phyloP scores from a whole-genome alignment of 768 basidiomycete genomes.

The Termitomyces sp. region DNA sequence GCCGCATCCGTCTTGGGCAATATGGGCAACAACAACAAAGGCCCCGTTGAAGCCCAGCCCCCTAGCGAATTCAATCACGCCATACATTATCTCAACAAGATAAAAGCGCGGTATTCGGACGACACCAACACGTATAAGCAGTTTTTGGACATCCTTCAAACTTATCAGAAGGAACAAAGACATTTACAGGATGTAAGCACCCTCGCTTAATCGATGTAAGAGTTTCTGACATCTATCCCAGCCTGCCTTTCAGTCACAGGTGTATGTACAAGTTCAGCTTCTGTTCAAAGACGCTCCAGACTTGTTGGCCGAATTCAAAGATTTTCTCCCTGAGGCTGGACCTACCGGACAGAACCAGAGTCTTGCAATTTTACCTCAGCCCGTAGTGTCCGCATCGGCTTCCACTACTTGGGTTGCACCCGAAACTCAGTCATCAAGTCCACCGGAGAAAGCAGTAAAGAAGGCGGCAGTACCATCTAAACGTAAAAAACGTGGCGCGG shows the following conservation, averaged over 20 bases:
- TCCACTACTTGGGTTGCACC: constrained; percentile 33
- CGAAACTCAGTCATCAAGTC: constrained; percentile 31
- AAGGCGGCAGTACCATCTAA: constrained; percentile 41
- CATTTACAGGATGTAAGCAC: constrained; percentile 62
- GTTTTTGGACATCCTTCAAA: constrained; percentile 83
- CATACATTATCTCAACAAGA: constrained; percentile 97
- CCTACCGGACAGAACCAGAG: constrained; percentile 34
- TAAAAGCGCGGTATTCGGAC: constrained; percentile 84
- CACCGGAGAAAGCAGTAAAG: constrained; percentile 33
- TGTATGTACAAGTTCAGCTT: constrained; percentile 73
- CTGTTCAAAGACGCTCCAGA: constrained; percentile 82
- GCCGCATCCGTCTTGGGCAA: constrained; percentile 65
- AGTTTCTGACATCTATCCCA: neutral
- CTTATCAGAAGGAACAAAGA: constrained; percentile 81
- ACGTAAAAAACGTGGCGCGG: constrained; percentile 55
- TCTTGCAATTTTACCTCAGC: constrained; percentile 46
- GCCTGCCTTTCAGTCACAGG: constrained; percentile 47
- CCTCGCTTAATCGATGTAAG: constrained; percentile 5
- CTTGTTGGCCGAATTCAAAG: constrained; percentile 74
- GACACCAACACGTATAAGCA: constrained; percentile 93
- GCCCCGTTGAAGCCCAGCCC: constrained; percentile 44
- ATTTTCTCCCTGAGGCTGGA: constrained; percentile 67
- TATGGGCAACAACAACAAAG: constrained; percentile 45
- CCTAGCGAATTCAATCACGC: constrained; percentile 85
- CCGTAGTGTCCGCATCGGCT: constrained; percentile 20